Conservation (phyloP, 441 rosid species). For the Jatropha podagrica region DNA sequence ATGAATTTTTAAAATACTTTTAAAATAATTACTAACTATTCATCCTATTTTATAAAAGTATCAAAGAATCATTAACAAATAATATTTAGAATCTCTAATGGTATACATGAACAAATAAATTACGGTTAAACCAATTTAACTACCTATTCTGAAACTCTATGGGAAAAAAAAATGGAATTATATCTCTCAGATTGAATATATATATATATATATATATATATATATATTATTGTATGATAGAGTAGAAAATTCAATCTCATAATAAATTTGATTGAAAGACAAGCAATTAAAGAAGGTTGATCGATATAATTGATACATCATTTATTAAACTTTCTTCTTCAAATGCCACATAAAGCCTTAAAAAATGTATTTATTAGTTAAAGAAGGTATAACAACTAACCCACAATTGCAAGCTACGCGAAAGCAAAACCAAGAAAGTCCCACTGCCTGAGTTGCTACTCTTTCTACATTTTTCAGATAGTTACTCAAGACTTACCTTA, state of each 20-base stretch:
- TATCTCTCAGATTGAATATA: too few relatives aligned
- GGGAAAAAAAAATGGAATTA: too few relatives aligned
- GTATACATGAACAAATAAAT: too few relatives aligned
- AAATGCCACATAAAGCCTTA: not conserved
- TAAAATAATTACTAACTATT: too few relatives aligned
- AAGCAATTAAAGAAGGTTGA: not conserved
- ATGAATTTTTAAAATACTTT: too few relatives aligned
- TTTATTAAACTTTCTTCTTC: not conserved
- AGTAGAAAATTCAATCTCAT: not conserved
- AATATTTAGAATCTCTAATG: too few relatives aligned
- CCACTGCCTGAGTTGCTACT: not conserved
- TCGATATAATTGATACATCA: slow-evolving; percentile 11
- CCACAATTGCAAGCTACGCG: slow-evolving; percentile 49
- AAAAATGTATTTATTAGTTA: not conserved
- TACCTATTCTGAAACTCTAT: too few relatives aligned
- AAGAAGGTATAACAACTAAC: slow-evolving; percentile 24
- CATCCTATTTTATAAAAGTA: too few relatives aligned
- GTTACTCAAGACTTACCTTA: slow-evolving; percentile 27
- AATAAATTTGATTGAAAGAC: not conserved
- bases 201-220: too few relatives aligned
- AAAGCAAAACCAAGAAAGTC: slow-evolving; percentile 8
- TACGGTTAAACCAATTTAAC: too few relatives aligned
- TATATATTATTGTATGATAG: too few relatives aligned
- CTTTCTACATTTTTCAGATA: slow-evolving; percentile 7
- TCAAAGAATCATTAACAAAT: too few relatives aligned